Evolutionary conservation across 164 flowering plant species (phyloP), one percentile per base, ranked within the genome.

Genomic region (Piper betle): DNA sequence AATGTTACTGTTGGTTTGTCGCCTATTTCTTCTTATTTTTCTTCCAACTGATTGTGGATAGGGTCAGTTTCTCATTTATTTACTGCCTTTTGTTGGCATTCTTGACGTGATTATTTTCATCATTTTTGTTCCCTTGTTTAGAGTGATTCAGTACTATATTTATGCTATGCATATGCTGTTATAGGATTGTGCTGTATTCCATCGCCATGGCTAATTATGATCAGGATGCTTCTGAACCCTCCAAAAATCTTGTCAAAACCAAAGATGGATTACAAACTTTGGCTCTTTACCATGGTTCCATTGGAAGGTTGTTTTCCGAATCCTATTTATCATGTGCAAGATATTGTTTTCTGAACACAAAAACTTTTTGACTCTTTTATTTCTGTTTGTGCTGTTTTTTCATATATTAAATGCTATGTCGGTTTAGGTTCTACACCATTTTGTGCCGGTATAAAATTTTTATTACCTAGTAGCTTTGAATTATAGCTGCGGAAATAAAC

Each of bases 151-250:
- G 38, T 18, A 4, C 37, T 55, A 8, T 55, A 37, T 55, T 20
- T 11, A 20, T 55, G 19, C 57, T 55, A 17, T 15, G 60, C 60
- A 58, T 58, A 17, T 7, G 5, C 5, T 58, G 60, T 5, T 73
- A 59, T 55, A 93, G 98, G 80, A 79, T 86, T 60, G 75, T 93
- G 56, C 71, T 93, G 38, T 90, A 93, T 75, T 91, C 96, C 13
- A 84, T 93, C 65, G 84, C 84, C 18, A 74, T 89, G 89, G 84
- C 79, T 18, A 85, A 93, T 74, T 77, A 81, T 75, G 97, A 87
- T 72, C 98, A 93, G 66, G 88, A 82, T 4, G 64, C 62, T 37
- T 53, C 63, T 15, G 77, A 67, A 59, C 58, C 19, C 16, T 52
- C 58, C 63, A 72, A 76, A 68, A 63, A 70, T 62, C 66, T 73